Conservation (phyloP, 108 stramenopile species). For the Epipyxis sp. region DNA sequence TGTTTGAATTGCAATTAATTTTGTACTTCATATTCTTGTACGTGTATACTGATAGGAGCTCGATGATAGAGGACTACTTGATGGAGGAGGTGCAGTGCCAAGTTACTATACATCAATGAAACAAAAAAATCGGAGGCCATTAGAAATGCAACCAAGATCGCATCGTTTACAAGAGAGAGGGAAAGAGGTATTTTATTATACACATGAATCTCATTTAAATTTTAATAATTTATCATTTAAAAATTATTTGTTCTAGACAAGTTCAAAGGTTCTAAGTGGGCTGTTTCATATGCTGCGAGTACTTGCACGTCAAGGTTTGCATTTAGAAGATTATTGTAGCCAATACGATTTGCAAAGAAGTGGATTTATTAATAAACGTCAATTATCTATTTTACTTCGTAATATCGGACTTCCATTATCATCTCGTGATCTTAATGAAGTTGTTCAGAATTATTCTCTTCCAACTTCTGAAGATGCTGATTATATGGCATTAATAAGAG, state of each 20-base stretch:
- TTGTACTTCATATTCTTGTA: too few species aligned
- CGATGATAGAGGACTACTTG: constrained; percentile 16
- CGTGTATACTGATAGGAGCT: neutral
- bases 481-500: neutral
- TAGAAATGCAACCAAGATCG: neutral
- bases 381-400: neutral
- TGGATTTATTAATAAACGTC: neutral
- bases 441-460: neutral
- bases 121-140: neutral
- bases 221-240: neutral
- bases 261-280: neutral
- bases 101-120: constrained; percentile 10
- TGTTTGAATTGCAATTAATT: too few species aligned
- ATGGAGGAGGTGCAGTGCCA: constrained; percentile 19
- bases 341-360: neutral
- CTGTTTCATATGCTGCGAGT: neutral
- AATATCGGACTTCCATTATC: neutral
- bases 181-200: neutral
- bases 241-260: neutral
- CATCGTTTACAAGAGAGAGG: neutral
- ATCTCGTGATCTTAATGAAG: neutral
- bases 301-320: neutral
- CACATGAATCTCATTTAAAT: neutral
- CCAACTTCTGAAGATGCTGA: neutral
- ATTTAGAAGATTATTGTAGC: neutral